Evolutionary conservation across 1,284 basidiomycete species (phyloP), one percentile per base, ranked within the genome.

Genomic region (Takashimella tepidaria): DNA sequence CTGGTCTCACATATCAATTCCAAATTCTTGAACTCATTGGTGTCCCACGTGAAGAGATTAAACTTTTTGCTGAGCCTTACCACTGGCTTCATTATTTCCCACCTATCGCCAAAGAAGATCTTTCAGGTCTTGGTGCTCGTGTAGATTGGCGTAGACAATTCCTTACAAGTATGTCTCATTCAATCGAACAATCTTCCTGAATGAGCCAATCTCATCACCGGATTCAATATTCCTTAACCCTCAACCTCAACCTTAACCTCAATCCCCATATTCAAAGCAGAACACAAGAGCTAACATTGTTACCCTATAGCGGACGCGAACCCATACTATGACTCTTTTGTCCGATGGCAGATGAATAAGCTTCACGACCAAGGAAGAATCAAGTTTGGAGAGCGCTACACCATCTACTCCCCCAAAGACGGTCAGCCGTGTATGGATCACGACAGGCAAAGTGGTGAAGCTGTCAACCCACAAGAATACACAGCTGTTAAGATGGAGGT

Each of bases 371-470:
- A 90, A 51, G 85, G 87, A 37, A 92, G 92, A 76, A 89, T 97
- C 80, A 95, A 96, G 79, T 99, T 98, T 70, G 96, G 96, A 50
- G 90, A 98, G 79, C 87, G 96, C 45, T 96, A 98, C 77, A 99
- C 96, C 41, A 92, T 99, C 72, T 98, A 96, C 81, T 95, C 90
- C 64, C 92, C 92, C n/a, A 98, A 98, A 76, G 96, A 99, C 68
- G 92, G 92, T 8, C 96, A 98, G 73, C 95, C 96, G 1, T 98
- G 96, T 74, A 98, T 99, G 96, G 96, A 99, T 78, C 96, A 99
- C 79, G 96, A 99, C 75, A 89, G 96, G 59, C 83, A 85, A 53
- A 91, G 92, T 60, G 96, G 96, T 47, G 96, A 99, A 77, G 93
- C 88, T 50, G 79, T 96, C 54, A 91, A 91, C 16, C 95, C 96